Conservation (phyloP, 768 basidiomycete species). For the Lentinula aciculospora region DNA sequence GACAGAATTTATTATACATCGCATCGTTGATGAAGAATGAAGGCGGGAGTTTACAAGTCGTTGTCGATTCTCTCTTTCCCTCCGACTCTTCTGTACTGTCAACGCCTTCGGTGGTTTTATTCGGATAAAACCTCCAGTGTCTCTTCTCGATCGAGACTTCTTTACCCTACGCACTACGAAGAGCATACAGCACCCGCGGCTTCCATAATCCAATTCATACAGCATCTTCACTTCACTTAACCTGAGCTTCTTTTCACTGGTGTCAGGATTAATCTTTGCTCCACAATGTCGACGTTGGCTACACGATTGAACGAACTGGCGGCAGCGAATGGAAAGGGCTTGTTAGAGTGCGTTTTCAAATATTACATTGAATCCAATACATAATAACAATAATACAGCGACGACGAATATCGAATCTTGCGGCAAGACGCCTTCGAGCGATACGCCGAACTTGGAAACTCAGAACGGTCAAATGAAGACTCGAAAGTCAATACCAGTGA, state of each 20-base stretch:
- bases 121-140: neutral
- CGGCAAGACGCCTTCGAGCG: slow-evolving; percentile 66
- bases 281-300: slow-evolving; percentile 34
- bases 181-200: neutral
- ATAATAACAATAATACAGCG: slow-evolving; percentile 30
- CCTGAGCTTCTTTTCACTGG: neutral
- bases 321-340: slow-evolving; percentile 58
- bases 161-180: slow-evolving; percentile 18
- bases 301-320: slow-evolving; percentile 64
- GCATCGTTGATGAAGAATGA: neutral
- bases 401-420: slow-evolving; percentile 69
- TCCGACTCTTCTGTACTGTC: slow-evolving; percentile 14
- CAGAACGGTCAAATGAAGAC: slow-evolving; percentile 3
- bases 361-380: slow-evolving; percentile 1
- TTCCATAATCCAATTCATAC: neutral
- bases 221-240: neutral
- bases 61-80: neutral
- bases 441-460: slow-evolving; percentile 27
- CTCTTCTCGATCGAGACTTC: neutral
- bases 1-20: no score
- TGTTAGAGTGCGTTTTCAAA: slow-evolving; percentile 47
- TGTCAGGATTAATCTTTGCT: neutral
- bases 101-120: slow-evolving; percentile 5
- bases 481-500: neutral
- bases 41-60: neutral